Evolutionary conservation across 2,329 filamentous ascomycete genomes (phyloP).

Genomic region (Xylariaceae sp.): DNA sequence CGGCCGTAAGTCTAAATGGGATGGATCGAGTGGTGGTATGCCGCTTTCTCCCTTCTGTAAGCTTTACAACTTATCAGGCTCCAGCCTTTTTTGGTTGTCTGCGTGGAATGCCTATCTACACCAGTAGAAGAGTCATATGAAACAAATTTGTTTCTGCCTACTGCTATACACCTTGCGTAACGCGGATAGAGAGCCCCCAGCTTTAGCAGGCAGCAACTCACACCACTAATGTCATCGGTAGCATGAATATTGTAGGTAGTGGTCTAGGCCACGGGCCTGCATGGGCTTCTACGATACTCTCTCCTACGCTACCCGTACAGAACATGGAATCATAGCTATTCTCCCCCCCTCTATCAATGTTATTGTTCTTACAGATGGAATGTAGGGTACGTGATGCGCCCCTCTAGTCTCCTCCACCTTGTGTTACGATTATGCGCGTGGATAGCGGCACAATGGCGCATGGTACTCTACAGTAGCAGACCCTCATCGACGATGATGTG

Average conservation of each 20-base stretch:
- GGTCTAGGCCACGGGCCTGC: slow-evolving; percentile 8
- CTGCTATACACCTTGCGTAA: slow-evolving; percentile 15
- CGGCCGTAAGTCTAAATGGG: slow-evolving; percentile 7
- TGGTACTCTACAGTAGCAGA: not conserved
- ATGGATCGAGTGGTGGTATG: not conserved
- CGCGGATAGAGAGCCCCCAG: not conserved
- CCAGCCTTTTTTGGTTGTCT: no score
- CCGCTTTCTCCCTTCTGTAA: not conserved
- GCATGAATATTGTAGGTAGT: no score
- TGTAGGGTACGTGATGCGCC: slow-evolving; percentile 5
- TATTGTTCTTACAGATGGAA: slow-evolving; percentile 6
- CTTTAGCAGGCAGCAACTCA: not conserved
- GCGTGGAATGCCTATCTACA: no score
- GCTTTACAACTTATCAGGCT: no score
- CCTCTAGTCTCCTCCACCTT: no score
- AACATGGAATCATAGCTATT: no score
- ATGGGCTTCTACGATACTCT: no score
- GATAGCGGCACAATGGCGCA: slow-evolving; percentile 7
- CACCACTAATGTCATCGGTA: no score
- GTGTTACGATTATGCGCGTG: slow-evolving; percentile 8
- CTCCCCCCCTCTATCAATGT: no score
- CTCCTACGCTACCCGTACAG: no score
- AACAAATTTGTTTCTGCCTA: slow-evolving; percentile 1
- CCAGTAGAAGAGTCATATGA: no score
- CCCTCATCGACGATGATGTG: not conserved